Base-by-base conservation (phyloP, 2,329 filamentous ascomycete genomes). In the Ophiostoma pallidulum region DNA sequence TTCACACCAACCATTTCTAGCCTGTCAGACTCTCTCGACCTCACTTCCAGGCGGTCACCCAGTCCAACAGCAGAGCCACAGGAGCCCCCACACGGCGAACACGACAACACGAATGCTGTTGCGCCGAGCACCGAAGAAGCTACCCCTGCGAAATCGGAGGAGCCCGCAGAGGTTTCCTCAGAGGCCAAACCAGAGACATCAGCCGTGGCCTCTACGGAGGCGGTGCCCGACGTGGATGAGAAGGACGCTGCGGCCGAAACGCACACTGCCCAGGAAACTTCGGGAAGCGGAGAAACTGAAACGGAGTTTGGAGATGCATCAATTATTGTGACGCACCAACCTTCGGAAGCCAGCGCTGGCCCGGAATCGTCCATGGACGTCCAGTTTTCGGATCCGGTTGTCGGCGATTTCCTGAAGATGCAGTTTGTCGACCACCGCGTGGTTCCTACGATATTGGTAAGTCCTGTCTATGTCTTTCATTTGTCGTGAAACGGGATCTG, bases 401-500 rank as follows among this genome's bases (percentile, higher is more conserved):
- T 98, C 10, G 92, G 92, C 44, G 92, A 98, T 64, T 86, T 84
- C 58, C 71, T 98, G 51, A 98, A 98, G 69, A 90, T 92, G 65
- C 89, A 91, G 67, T 97, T 98, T 68, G 90, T 97, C 20, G 84
- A 96, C 64, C 81, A 97, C 65, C 80, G 82, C 55, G 92, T 98
- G 53, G 90, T 98, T 45, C 92, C 92, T 24, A 95, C 89, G 2
- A 97, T 98, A 59, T 68, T 98, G 63, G 89, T 94, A 74, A 75
- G 84, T 56, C 8, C 7, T 32, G n/a, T n/a, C n/a, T n/a, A n/a
- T n/a, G n/a, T n/a, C n/a, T n/a, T n/a, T n/a, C n/a, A n/a, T n/a
- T n/a, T n/a, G n/a, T n/a, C n/a, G n/a, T n/a, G n/a, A n/a, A n/a
- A n/a, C n/a, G n/a, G n/a, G n/a, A n/a, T n/a, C n/a, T n/a, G n/a